Evolutionary conservation across 495 filamentous ascomycete genomes (phyloP), one percentile per base, ranked within the genome.

Genomic region (Thozetella sp.): DNA sequence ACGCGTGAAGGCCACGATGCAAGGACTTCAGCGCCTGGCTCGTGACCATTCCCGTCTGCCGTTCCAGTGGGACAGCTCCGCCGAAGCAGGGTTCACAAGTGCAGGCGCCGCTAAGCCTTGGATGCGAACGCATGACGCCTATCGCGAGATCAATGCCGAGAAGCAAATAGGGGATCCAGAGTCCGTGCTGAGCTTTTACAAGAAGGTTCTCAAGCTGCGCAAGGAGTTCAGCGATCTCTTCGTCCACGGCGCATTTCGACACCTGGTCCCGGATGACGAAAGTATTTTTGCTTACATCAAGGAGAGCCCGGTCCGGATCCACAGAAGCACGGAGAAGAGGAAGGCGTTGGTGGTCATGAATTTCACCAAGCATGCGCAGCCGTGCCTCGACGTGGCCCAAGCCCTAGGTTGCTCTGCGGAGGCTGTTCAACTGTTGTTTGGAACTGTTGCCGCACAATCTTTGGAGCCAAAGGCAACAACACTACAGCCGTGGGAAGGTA

Each of bases 41-140:
- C 77, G 87, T n/a, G 88, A 90, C 58, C 78, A 90, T 61, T 78
- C 85, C 2, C 75, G 87, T 10, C 68, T 80, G 12, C 87, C 87
- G 0, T 85, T 90, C 78, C 85, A 86, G 53, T 90, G 86, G 87
- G 72, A 82, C 60, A 67, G 57, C 2, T 70, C 72, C 0, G 61
- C 67, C 0, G 79, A 90, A 58, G 83, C 75, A 0, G 88, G 88
- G 3, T 86, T 84, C 57, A 70, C 69, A 15, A 65, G 72, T 25
- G 67, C 62, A 17, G 24, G 53, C 15, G 57, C 45, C 10, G 19
- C 61, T 26, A 66, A 62, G 26, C 80, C 84, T 0, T 86, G 82
- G 83, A 86, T 85, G 80, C 63, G 74, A n/a, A 71, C 76, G 2
- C 73, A 83, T 60, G 76, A 83, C 30, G 62, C 76, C 17, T 76